These are phyloP conservation scores for Alternaria sp. DNA, from an alignment of 2,329 filamentous ascomycete genomes.

Conservation along the genomic window DNA sequence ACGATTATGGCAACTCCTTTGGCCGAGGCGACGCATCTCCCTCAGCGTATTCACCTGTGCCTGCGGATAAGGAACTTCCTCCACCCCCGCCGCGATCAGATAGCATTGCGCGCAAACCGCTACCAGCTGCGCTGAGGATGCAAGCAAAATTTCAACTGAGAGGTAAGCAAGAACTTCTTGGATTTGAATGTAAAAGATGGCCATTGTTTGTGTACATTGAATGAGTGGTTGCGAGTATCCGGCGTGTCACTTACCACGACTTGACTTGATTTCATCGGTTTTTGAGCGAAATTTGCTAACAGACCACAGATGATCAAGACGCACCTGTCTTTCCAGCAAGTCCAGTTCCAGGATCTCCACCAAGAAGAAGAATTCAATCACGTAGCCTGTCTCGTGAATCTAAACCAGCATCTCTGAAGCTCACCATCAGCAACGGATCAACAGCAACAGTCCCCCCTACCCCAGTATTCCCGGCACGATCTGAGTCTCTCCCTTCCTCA, in stretches of 20 bases:
- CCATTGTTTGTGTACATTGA: not conserved
- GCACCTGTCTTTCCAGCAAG: conserved; percentile 17
- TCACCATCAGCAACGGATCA: conserved; percentile 49
- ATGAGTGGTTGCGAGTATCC: conserved; percentile 3
- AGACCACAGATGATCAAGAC: conserved; percentile 21
- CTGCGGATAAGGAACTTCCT: conserved; percentile 43
- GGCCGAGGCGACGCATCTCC: conserved; percentile 32
- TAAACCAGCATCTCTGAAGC: conserved; percentile 47
- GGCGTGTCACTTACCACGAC: conserved; percentile 1
- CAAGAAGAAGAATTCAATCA: conserved; percentile 38
- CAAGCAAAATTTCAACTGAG: conserved; percentile 45
- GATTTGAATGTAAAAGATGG: not conserved
- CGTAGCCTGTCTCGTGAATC: conserved; percentile 45
- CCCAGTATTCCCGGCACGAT: conserved; percentile 24
- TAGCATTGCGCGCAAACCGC: conserved; percentile 34
- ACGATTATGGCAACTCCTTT: conserved; percentile 49
- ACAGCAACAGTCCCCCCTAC: conserved; percentile 44
- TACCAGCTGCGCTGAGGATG: conserved; percentile 35
- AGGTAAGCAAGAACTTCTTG: conserved; percentile 35
- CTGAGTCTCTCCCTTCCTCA: conserved; percentile 20
- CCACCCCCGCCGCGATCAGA: conserved; percentile 39
- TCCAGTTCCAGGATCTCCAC: conserved; percentile 30
- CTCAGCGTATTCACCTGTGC: conserved; percentile 32
- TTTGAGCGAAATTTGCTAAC: conserved; percentile 7
- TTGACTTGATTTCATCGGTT: conserved; percentile 13